Evolutionary conservation across 169 alveolate species (phyloP), one percentile per base, ranked within the genome.

Genomic region (Plasmodium coatneyi): DNA sequence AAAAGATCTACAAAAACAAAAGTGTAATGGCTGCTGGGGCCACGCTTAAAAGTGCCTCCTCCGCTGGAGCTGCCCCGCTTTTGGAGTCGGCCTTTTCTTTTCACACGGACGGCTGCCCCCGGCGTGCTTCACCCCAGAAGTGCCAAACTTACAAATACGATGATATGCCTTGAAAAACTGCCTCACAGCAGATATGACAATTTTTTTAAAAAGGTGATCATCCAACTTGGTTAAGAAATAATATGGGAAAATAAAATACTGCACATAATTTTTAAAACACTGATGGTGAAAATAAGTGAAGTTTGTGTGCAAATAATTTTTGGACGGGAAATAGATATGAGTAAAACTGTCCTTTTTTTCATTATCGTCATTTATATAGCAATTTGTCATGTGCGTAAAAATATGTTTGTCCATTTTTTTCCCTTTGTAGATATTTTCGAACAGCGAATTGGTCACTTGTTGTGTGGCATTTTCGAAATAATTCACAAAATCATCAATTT

Each of bases 201-300:
- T 81, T 80, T 81, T 32, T 10, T 90, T 90, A n/a, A 90, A 81
- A 66, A 43, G 28, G 34, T 90, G 41, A 49, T 90, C 92, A 80
- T 81, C 46, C 66, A 90, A 90, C 52, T 90, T 90, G 30, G 80
- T 80, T 70, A 90, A 71, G 46, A 90, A 90, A 25, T 80, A 90
- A 71, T 90, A 90, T 2, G 95, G 95, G 16, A 81, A 81, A 39
- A 90, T 46, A 46, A 10, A 66, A 90, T 80, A 90, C 5, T 90
- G 84, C 36, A 90, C 72, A 80, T 90, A 90, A 49, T 46, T 90
- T 90, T 90, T 90, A 90, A 90, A 90, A 52, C 95, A 90, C 10
- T 79, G 66, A n/a, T 39, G 71, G 34, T 90, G 95, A 81, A 90
- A 90, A 80, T 76, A 90, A 30, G 95, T 90, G 56, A 80, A 90